A percentile compares a stretch with the other conserved stretches of the same genome.
phyloP scores from a whole-genome alignment of 352 stramenopile genomes.

The Globisporangium echinulatum region DNA sequence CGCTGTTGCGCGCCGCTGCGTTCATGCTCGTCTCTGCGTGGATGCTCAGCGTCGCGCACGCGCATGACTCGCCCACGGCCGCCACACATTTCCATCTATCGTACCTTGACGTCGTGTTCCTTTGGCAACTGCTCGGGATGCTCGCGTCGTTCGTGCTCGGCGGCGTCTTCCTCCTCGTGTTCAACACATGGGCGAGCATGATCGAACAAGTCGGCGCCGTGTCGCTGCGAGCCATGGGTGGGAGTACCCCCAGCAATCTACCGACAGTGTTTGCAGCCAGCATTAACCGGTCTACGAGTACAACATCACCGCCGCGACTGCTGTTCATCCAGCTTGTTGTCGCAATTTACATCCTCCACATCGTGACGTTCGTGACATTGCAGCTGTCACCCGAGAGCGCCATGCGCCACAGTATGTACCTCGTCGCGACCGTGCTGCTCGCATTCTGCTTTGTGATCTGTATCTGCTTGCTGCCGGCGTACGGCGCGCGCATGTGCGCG shows the following conservation, averaged over 20 bases:
- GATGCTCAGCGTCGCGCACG: conserved; percentile 42
- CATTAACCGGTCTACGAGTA: conserved; percentile 1
- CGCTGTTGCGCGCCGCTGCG: conserved; percentile 31
- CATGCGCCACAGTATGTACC: conserved; percentile 33
- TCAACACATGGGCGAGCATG: conserved; percentile 65
- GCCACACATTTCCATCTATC: conserved; percentile 45
- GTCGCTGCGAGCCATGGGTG: neutral
- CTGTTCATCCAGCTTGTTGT: conserved; percentile 53
- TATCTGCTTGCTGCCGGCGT: conserved; percentile 42
- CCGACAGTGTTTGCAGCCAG: conserved; percentile 2
- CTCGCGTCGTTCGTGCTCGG: conserved; percentile 34
- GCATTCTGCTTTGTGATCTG: conserved; percentile 43
- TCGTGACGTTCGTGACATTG: conserved; percentile 36
- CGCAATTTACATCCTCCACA: conserved; percentile 40
- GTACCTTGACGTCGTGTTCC: conserved; percentile 49
- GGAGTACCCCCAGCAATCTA: neutral
- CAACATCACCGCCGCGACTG: conserved; percentile 25
- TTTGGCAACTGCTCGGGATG: conserved; percentile 47
- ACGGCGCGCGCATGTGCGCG: conserved; percentile 44
- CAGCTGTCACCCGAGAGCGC: conserved; percentile 18
- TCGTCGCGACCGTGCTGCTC: conserved; percentile 39
- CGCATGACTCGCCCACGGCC: conserved; percentile 25
- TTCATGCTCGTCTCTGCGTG: conserved; percentile 47
- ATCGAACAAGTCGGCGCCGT: conserved; percentile 40
- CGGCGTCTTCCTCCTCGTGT: conserved; percentile 50